Conservation (phyloP, 2,329 filamentous ascomycete species). For the Pseudogymnoascus sp. region DNA sequence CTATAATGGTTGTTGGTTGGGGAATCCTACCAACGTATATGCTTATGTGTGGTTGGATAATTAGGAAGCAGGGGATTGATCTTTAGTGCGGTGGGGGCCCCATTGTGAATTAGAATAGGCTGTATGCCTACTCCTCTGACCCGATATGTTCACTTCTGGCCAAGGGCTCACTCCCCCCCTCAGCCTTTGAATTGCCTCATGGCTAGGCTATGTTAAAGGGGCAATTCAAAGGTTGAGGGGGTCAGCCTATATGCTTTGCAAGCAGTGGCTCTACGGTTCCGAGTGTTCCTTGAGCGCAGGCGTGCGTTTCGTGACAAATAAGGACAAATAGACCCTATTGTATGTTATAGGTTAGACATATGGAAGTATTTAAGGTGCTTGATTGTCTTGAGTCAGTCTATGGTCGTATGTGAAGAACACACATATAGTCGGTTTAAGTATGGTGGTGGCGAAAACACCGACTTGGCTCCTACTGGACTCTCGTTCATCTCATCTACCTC, state of each 20-base stretch:
- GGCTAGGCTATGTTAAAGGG: not conserved
- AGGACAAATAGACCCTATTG: too few relatives aligned
- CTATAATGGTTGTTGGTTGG: not conserved
- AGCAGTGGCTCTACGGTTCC: too few relatives aligned
- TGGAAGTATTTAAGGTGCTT: too few relatives aligned
- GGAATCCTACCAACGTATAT: not conserved
- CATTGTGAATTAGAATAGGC: not conserved
- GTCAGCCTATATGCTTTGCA: too few relatives aligned
- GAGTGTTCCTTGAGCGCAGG: too few relatives aligned
- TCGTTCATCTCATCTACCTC: too few relatives aligned
- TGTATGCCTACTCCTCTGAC: not conserved
- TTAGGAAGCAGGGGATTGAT: not conserved
- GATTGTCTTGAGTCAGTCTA: too few relatives aligned
- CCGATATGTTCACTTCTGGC: not conserved
- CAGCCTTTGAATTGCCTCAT: not conserved
- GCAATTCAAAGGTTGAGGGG: not conserved
- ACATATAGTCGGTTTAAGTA: too few relatives aligned
- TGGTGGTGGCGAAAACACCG: too few relatives aligned
- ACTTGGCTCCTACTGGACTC: too few relatives aligned
- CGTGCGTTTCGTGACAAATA: not conserved
- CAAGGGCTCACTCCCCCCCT: not conserved
- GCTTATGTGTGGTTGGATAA: not conserved
- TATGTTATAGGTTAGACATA: too few relatives aligned
- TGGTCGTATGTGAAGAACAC: too few relatives aligned
- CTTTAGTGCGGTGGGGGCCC: not conserved